Base-by-base conservation (phyloP, 805 yeast species). In the Zygotorulaspora chibaensis region DNA sequence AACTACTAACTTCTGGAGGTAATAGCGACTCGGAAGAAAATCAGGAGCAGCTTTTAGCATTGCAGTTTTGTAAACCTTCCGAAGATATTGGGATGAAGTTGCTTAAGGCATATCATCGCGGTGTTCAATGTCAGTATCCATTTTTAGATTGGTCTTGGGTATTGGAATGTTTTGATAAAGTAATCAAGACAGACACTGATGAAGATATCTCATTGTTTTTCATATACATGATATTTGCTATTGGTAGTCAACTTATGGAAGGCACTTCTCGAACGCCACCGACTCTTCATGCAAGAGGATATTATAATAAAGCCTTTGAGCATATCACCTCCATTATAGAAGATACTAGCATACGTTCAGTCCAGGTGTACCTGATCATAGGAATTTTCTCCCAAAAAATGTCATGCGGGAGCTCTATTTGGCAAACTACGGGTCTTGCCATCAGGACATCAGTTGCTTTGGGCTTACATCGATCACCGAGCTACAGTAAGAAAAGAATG, bases 91-190 rank as follows among this genome's bases (percentile, higher is more conserved):
- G 62, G 1, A 38, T 36, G 5, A 33, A 42, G 25, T 44, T 50
- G 17, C 29, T 64, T 34, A 38, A 49, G 13, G 55, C 59, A 2
- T 67, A 64, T 42, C 50, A 57, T 40, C 51, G 51, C 27, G 50
- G 57, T n/a, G 67, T 62, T n/a, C 71, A 67, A 13, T 57, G 59
- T 30, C 69, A 65, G 43, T 67, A 67, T 42, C 70, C 70, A 2
- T 67, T 66, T 39, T 48, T 66, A 12, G 67, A 65, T 31, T 62
- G 68, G 69, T 35, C 46, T 1, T 55, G 54, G 50, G 50, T 57
- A 27, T 37, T 53, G 33, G n/a, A 34, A 11, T 47, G 54, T 26
- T 58, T 58, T 38, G 51, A 57, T 3, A 33, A 41, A 10, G 62
- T 62, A 0, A 47, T 63, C 30, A 39, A 46, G 3, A 11, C 49